Conservation (phyloP, 192 early-diverging fungal species). For the Gryganskiella cystojenkinii region DNA sequence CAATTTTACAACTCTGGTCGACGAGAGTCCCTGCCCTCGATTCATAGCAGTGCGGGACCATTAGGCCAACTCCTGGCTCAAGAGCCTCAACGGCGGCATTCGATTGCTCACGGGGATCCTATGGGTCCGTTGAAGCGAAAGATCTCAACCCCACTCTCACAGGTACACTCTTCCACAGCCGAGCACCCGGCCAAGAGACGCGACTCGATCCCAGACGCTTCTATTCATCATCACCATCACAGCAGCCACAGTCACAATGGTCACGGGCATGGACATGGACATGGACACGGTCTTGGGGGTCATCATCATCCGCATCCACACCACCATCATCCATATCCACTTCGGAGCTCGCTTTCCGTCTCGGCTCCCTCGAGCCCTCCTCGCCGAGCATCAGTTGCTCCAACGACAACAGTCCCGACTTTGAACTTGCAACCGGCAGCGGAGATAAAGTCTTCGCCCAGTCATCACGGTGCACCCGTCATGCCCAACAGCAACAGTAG, state of each 20-base stretch:
- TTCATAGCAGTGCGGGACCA: constrained; percentile 47
- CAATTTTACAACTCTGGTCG: constrained; percentile 18
- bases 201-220: constrained; percentile 55
- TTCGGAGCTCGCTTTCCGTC: constrained; percentile 55
- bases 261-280: constrained; percentile 34
- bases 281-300: constrained; percentile 35
- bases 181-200: constrained; percentile 51
- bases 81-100: constrained; percentile 49
- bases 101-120: constrained; percentile 11
- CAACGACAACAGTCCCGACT: constrained; percentile 13
- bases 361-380: constrained; percentile 59
- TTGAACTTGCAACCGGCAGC: constrained; percentile 28
- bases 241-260: constrained; percentile 20
- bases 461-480: not conserved
- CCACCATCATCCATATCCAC: constrained; percentile 25
- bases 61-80: constrained; percentile 47
- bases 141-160: constrained; percentile 35
- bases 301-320: constrained; percentile 16
- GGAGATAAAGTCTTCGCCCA: constrained; percentile 31
- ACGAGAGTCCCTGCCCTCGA: constrained; percentile 47
- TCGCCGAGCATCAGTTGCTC: constrained; percentile 31
- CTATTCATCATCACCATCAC: constrained; percentile 18
- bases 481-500: constrained; percentile 8
- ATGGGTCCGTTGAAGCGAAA: constrained; percentile 36
- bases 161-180: constrained; percentile 14